Evolutionary conservation across 108 stramenopile genomes (phyloP).

Genomic region (Aurantiochytrium sp.): DNA sequence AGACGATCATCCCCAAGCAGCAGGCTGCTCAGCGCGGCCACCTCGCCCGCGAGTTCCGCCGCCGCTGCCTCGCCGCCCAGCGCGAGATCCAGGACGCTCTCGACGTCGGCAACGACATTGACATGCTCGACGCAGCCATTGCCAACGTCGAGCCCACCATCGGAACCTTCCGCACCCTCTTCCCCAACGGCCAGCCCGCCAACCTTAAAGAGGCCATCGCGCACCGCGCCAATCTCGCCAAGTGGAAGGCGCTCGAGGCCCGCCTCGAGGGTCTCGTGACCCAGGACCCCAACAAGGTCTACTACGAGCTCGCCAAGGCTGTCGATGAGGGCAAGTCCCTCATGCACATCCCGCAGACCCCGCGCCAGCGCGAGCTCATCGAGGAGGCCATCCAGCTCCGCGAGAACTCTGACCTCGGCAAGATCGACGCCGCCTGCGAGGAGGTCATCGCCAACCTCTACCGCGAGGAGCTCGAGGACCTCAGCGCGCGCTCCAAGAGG

Average conservation of each 20-base stretch:
- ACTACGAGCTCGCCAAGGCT: not conserved
- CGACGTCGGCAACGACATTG: not conserved
- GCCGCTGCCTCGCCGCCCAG: not conserved
- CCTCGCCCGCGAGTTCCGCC: constrained; percentile 15
- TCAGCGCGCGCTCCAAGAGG: not conserved
- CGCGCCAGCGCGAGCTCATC: constrained; percentile 13
- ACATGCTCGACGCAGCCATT: not conserved
- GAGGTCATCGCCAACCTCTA: not conserved
- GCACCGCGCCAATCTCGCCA: not conserved
- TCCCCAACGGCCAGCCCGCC: not conserved
- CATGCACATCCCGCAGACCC: not conserved
- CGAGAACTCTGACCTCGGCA: constrained; percentile 7
- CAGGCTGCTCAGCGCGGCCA: constrained; percentile 24
- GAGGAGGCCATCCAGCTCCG: not conserved
- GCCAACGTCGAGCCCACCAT: constrained; percentile 11
- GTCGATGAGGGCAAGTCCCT: not conserved
- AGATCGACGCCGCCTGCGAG: not conserved
- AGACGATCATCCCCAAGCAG: constrained; percentile 37
- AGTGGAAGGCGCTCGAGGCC: not conserved
- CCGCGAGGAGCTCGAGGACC: constrained; percentile 8
- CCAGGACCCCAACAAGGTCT: constrained; percentile 22
- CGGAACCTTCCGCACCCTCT: not conserved
- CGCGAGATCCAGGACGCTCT: not conserved
- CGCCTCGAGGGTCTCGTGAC: not conserved
- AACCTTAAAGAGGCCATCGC: not conserved